These are phyloP conservation scores for Blastobotrys robertii DNA, from an alignment of 805 yeast genomes.

Conservation along the genomic window DNA sequence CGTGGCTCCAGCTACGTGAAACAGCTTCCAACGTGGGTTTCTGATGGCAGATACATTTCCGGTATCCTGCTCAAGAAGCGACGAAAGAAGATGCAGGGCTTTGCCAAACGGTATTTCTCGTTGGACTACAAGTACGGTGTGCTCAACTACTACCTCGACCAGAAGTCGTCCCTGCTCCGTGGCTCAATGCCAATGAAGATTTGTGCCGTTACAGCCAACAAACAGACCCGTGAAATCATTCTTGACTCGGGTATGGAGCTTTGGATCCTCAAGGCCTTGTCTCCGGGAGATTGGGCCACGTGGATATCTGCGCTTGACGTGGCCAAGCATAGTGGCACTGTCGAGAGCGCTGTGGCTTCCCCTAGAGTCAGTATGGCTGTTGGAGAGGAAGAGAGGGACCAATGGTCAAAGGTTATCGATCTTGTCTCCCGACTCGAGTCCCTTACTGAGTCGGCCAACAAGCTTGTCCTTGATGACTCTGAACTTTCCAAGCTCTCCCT, in stretches of 20 bases:
- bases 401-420: not conserved
- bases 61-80: conserved; percentile 73
- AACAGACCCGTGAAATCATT: conserved; percentile 55
- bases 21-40: conserved; percentile 10
- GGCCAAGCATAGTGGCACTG: conserved; percentile 11
- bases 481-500: too few species aligned
- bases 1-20: conserved; percentile 1
- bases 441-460: not conserved
- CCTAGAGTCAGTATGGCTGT: not conserved
- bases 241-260: conserved; percentile 93
- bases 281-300: conserved; percentile 53
- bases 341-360: not conserved
- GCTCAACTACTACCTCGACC: conserved; percentile 68
- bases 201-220: conserved; percentile 74
- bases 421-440: conserved; percentile 6
- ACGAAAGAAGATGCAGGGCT: conserved; percentile 78
- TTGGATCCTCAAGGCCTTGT: conserved; percentile 74
- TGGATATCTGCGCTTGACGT: conserved; percentile 78
- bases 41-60: conserved; percentile 43
- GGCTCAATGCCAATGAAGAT: conserved; percentile 86
- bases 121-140: conserved; percentile 77
- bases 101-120: conserved; percentile 72
- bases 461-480: not conserved
- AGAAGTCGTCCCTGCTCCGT: conserved; percentile 60
- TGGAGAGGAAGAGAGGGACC: conserved; percentile 1